Evolutionary conservation across 345 rosid genomes (phyloP).

Genomic region (Populus pruinosa): DNA sequence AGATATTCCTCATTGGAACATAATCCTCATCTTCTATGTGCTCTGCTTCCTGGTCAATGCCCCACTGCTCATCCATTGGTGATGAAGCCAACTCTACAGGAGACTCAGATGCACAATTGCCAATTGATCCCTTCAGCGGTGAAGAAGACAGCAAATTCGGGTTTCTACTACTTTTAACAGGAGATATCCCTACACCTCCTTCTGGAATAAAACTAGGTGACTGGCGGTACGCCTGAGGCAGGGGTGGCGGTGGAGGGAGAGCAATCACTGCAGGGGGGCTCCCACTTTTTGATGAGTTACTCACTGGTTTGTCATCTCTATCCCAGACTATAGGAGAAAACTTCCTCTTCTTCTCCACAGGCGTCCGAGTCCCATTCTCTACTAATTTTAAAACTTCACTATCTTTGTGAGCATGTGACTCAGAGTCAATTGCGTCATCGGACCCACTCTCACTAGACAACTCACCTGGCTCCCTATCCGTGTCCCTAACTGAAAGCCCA

Average conservation of each 20-base stretch:
- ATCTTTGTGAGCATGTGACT: constrained; percentile 33
- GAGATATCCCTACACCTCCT: constrained; percentile 37
- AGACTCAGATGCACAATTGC: constrained; percentile 28
- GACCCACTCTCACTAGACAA: constrained; percentile 98
- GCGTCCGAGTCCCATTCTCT: constrained; percentile 47
- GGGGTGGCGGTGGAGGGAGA: constrained; percentile 62
- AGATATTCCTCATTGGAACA: constrained; percentile 72
- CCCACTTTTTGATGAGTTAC: constrained; percentile 38
- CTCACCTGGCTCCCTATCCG: constrained; percentile 97
- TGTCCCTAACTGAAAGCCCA: constrained; percentile 37
- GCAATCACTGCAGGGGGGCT: constrained; percentile 28
- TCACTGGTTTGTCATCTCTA: constrained; percentile 56
- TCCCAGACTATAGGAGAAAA: constrained; percentile 99
- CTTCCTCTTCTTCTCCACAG: constrained; percentile 73
- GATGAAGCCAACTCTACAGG: constrained; percentile 33
- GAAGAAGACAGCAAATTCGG: constrained; percentile 29
- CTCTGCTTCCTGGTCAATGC: constrained; percentile 38
- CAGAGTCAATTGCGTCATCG: constrained; percentile 66
- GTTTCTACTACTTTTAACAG: constrained; percentile 30
- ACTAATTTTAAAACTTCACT: constrained; percentile 34
- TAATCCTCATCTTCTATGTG: constrained; percentile 68
- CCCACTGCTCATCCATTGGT: constrained; percentile 35
- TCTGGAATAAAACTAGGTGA: constrained; percentile 41
- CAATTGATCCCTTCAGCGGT: constrained; percentile 23
- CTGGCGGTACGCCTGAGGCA: constrained; percentile 39